Conservation (phyloP, 805 yeast genomes). For the Candida incommunis region DNA sequence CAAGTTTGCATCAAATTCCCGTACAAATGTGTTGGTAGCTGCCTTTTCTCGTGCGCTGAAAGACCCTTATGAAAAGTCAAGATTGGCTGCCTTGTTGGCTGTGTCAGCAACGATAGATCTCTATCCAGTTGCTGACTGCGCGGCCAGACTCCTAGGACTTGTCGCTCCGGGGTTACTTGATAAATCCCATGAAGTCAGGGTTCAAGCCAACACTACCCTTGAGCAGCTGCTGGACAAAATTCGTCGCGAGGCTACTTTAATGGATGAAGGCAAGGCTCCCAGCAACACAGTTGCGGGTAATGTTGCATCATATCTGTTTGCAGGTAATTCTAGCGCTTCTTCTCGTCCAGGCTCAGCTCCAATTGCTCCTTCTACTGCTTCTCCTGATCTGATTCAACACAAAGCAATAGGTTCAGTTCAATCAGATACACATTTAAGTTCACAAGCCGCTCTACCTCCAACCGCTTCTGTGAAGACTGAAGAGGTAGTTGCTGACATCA, state of each 20-base stretch:
- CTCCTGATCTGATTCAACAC: conserved; percentile 5
- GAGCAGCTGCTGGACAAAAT: conserved; percentile 45
- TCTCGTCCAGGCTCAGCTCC: conserved; percentile 3
- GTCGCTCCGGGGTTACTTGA: conserved; percentile 78
- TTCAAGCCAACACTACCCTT: conserved; percentile 56
- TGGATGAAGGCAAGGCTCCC: conserved; percentile 12
- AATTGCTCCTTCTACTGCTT: conserved; percentile 6
- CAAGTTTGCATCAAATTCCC: conserved; percentile 37
- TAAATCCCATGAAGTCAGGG: conserved; percentile 50
- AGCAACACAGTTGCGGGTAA: not conserved
- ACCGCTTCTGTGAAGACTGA: not conserved
- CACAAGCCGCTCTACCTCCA: not conserved
- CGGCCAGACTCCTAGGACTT: conserved; percentile 69
- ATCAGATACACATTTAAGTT: not conserved
- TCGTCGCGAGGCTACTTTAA: conserved; percentile 28
- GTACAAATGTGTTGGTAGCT: conserved; percentile 68
- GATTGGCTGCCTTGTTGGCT: conserved; percentile 65
- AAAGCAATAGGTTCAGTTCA: conserved; percentile 1
- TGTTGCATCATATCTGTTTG: conserved; percentile 1
- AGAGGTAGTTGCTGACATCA: not conserved
- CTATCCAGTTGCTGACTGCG: conserved; percentile 62
- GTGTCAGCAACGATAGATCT: conserved; percentile 48
- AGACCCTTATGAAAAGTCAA: conserved; percentile 64
- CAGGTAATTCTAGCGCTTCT: conserved; percentile 4
- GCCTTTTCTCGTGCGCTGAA: conserved; percentile 74